A percentile compares a stretch with the other conserved stretches of the same genome.
phyloP scores from a whole-genome alignment of 176 grass and related monocot species.

The Eremochloa ophiuroides region DNA sequence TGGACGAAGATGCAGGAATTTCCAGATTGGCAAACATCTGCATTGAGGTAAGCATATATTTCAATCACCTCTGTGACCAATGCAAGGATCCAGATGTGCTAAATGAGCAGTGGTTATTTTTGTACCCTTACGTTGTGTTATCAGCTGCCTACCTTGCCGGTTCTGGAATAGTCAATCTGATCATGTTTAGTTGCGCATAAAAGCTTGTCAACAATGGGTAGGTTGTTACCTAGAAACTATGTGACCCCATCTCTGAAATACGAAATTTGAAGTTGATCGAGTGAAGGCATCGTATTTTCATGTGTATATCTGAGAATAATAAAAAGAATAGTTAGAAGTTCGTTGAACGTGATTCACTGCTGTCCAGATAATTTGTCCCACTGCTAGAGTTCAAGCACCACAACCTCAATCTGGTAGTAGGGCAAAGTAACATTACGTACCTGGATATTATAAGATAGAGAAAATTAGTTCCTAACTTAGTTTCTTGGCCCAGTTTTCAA shows the following conservation, averaged over 20 bases:
- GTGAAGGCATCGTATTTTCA: not conserved
- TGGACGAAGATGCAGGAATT: slow-evolving; percentile 76
- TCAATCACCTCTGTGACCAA: not conserved
- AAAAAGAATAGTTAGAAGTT: not conserved
- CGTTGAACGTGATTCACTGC: not conserved
- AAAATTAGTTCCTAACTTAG: too few relatives aligned
- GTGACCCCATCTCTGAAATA: not conserved
- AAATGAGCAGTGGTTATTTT: not conserved
- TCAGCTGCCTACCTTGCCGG: not conserved
- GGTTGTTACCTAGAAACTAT: not conserved
- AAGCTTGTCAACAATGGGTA: not conserved
- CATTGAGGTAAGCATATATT: slow-evolving; percentile 42
- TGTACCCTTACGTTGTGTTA: not conserved
- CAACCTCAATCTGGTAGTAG: not conserved
- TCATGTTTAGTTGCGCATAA: not conserved
- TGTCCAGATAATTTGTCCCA: not conserved
- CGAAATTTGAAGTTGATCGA: not conserved
- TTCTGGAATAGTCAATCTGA: not conserved
- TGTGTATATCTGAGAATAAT: not conserved
- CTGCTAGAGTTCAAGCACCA: not conserved
- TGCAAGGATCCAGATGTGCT: not conserved
- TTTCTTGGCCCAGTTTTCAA: too few relatives aligned
- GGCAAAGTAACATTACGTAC: not conserved
- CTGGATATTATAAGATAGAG: too few relatives aligned
- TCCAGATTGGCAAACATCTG: slow-evolving; percentile 67